A percentile compares a stretch with the other conserved stretches of the same genome.
Conservation (phyloP, 2,329 filamentous ascomycete genomes). For the Neofusicoccum kwambonambiense region DNA sequence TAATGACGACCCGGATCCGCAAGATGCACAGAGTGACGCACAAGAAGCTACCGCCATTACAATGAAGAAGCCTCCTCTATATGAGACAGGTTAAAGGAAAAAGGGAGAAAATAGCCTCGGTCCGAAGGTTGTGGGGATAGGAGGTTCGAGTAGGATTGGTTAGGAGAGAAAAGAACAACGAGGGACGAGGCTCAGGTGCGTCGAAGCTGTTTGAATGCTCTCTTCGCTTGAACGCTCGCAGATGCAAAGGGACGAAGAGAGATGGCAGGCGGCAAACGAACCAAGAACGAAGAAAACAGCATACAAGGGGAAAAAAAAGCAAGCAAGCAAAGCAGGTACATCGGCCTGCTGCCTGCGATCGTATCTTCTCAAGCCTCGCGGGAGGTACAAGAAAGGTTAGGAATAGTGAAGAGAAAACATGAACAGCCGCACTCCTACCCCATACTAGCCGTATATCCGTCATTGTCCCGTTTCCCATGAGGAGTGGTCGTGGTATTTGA, state of each 20-base stretch:
- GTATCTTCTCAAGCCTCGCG: neutral
- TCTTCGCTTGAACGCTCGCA: slow-evolving; percentile 3
- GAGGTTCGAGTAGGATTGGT: neutral
- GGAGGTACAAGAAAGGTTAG: neutral
- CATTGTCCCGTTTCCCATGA: neutral
- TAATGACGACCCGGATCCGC: neutral
- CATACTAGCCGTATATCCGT: neutral
- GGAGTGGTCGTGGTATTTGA: neutral
- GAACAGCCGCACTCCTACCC: neutral
- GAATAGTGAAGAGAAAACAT: neutral
- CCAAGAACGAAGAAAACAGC: neutral
- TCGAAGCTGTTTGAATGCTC: neutral
- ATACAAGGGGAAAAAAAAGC: neutral
- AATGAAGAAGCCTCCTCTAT: neutral
- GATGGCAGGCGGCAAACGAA: neutral
- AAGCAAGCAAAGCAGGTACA: neutral
- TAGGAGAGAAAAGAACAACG: neutral
- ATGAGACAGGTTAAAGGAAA: neutral
- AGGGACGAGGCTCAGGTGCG: neutral
- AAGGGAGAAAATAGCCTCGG: neutral
- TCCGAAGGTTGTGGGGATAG: neutral
- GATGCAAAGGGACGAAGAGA: neutral
- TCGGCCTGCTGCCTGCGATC: neutral
- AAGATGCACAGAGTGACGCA: neutral
- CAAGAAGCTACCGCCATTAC: neutral